These are phyloP conservation scores for Mortierella hygrophila DNA, from an alignment of 192 early-diverging fungal genomes.

Conservation along the genomic window DNA sequence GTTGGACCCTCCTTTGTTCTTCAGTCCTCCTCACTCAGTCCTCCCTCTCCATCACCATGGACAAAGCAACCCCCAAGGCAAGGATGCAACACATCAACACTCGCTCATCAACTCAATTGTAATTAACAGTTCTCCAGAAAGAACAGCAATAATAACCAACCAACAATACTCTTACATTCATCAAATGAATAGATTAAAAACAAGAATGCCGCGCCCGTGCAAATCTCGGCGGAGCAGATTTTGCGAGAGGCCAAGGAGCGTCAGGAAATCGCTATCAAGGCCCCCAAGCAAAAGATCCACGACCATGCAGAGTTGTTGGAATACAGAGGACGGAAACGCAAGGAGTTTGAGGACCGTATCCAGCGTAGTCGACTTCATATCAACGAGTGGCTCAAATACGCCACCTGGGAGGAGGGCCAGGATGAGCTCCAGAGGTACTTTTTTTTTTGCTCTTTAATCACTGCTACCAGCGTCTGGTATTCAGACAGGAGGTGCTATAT, in stretches of 20 bases:
- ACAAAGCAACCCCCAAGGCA: background rate
- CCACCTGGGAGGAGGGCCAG: conserved; percentile 95
- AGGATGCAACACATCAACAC: background rate
- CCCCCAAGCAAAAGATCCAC: conserved; percentile 89
- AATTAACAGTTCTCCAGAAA: background rate
- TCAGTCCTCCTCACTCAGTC: background rate
- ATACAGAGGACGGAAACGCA: conserved; percentile 90
- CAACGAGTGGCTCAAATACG: conserved; percentile 95
- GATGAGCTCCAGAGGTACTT: conserved; percentile 81
- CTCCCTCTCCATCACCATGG: background rate
- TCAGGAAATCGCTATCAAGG: conserved; percentile 70
- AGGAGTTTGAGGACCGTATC: conserved; percentile 94
- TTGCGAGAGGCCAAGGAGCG: conserved; percentile 94
- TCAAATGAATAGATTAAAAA: conserved; percentile 84
- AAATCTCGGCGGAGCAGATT: conserved; percentile 99
- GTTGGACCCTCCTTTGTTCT: background rate
- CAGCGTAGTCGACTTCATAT: conserved; percentile 88
- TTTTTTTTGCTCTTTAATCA: background rate
- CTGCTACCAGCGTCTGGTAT: background rate
- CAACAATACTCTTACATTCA: background rate
- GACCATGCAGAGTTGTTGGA: conserved; percentile 95
- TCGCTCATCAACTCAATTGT: background rate
- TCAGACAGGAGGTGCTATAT: background rate
- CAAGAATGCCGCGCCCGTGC: conserved; percentile 96
- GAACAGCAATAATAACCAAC: background rate